Evolutionary conservation across 2,329 filamentous ascomycete species (phyloP).

Genomic region (Colletotrichum magnum): DNA sequence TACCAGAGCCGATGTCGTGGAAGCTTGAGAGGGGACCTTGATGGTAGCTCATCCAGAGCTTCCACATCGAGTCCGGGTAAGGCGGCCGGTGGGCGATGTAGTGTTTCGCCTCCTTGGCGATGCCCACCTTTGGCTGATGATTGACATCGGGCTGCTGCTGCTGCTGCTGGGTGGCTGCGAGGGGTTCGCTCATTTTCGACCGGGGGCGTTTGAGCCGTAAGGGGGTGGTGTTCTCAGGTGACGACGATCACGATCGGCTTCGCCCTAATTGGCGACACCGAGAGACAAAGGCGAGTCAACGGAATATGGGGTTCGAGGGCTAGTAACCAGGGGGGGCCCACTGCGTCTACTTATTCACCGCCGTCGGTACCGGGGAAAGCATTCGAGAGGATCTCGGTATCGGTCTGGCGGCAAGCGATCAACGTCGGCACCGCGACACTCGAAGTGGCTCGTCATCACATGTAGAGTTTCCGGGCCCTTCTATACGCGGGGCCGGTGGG

Average conservation of each 20-base stretch:
- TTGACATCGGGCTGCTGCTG: not conserved
- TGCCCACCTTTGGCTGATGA: conserved; percentile 2
- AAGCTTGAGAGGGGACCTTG: conserved; percentile 11
- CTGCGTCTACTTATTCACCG: conserved; percentile 5
- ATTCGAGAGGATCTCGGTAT: not conserved
- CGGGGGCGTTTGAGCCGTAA: conserved; percentile 2
- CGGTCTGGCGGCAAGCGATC: not conserved
- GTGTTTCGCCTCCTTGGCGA: conserved; percentile 30
- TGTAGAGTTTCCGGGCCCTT: not conserved
- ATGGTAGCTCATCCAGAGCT: conserved; percentile 26
- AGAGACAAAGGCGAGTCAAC: not conserved
- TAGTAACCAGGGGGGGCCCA: not conserved
- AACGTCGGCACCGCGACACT: not conserved
- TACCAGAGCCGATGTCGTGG: conserved; percentile 25
- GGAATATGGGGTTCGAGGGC: not conserved
- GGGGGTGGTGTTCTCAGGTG: not conserved
- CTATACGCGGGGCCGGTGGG: not conserved
- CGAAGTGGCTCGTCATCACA: not conserved
- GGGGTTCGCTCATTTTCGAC: conserved; percentile 18
- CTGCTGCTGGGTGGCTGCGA: not conserved
- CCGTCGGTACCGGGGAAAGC: not conserved
- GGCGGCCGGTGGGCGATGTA: conserved; percentile 29
- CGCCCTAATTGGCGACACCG: not conserved
- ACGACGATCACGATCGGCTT: too few relatives aligned
- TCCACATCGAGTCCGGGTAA: conserved; percentile 32